A percentile compares a stretch with the other conserved stretches of the same genome.
These are phyloP conservation scores for Alternaria arbusti DNA, from an alignment of 2,329 filamentous ascomycete genomes.

Conservation along the genomic window DNA sequence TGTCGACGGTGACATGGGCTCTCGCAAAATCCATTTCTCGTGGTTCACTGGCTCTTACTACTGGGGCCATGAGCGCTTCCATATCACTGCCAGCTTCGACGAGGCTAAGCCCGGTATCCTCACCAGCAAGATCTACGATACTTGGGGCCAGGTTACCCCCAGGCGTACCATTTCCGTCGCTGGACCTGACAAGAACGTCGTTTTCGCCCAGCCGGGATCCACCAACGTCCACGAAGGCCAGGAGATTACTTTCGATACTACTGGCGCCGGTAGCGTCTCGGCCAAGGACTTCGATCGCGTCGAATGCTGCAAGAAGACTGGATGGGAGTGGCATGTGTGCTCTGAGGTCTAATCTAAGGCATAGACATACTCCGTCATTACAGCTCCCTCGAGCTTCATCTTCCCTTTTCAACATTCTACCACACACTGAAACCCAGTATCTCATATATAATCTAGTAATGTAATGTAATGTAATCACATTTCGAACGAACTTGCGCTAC, in stretches of 20 bases:
- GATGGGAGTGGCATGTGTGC: neutral
- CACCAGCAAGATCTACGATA: neutral
- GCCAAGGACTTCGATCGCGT: neutral
- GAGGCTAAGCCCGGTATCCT: neutral
- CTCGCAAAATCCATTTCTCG: neutral
- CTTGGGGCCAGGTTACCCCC: neutral
- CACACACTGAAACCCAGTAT: neutral
- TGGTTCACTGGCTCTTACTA: too few relatives aligned
- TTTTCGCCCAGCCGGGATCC: rapidly evolving
- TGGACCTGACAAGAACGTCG: neutral
- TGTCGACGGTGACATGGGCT: neutral
- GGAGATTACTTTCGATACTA: neutral
- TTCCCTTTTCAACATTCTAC: neutral
- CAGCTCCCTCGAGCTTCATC: neutral
- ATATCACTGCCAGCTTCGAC: neutral
- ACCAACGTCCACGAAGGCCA: neutral
- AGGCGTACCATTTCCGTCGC: neutral
- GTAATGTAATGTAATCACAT: neutral
- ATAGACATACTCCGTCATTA: too few relatives aligned
- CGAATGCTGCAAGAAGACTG: neutral
- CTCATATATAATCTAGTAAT: neutral
- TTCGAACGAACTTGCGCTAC: neutral
- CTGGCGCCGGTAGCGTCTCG: neutral
- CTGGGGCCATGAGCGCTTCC: neutral
- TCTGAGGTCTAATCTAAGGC: neutral